Conservation (phyloP, 495 filamentous ascomycete genomes). For the Aspergillus heteromorphus region DNA sequence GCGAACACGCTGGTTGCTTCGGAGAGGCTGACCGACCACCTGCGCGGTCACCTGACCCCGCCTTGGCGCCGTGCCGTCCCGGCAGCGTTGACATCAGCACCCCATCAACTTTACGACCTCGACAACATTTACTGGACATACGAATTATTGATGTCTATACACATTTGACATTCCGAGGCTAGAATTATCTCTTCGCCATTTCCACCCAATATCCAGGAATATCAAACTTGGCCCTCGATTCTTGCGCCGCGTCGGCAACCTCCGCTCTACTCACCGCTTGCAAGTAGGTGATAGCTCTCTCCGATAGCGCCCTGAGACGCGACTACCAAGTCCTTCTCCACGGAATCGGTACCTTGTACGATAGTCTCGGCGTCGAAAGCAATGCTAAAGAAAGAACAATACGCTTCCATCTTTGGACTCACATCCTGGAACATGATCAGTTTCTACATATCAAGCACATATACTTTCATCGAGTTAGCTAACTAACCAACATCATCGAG, state of each 20-base stretch:
- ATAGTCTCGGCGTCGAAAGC: constrained; percentile 21
- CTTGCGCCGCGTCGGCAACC: constrained; percentile 3
- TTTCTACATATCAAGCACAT: too few relatives aligned
- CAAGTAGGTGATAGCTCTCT: constrained; percentile 43
- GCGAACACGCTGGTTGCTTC: constrained; percentile 39
- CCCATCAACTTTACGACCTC: not conserved
- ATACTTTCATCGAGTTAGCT: too few relatives aligned
- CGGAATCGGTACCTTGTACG: constrained; percentile 1
- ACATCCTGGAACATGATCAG: constrained; percentile 2
- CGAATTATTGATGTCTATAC: not conserved
- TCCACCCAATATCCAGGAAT: constrained; percentile 34
- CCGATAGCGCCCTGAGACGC: constrained; percentile 46
- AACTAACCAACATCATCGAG: too few relatives aligned
- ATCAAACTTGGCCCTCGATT: constrained; percentile 36
- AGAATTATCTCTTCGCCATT: constrained; percentile 12
- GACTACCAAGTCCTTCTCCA: constrained; percentile 20
- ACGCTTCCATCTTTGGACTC: constrained; percentile 7
- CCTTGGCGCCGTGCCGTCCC: constrained; percentile 26
- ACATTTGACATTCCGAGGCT: not conserved
- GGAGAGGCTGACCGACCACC: constrained; percentile 19
- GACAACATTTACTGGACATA: not conserved
- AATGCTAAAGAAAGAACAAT: constrained; percentile 31
- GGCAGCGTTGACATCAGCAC: not conserved
- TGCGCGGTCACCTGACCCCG: constrained; percentile 17
- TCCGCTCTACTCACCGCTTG: constrained; percentile 17